Conservation (phyloP, 164 flowering plant genomes). For the Saururus chinensis region DNA sequence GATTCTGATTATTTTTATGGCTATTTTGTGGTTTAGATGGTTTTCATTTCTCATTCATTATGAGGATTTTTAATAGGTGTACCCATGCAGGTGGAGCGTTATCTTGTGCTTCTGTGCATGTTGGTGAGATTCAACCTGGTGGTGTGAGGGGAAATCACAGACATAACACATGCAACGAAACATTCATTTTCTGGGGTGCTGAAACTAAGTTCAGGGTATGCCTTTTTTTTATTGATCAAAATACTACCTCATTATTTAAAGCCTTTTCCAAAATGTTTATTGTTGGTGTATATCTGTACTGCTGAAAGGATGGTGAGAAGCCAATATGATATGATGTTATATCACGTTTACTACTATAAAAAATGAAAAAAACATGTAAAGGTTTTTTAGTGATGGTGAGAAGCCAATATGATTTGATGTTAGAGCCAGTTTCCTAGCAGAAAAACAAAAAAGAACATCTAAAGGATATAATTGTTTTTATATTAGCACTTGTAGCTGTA, state of each 20-base stretch:
- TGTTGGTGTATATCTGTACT: no score
- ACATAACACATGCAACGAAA: slow-evolving; percentile 80
- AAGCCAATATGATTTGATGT: no score
- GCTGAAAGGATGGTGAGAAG: no score
- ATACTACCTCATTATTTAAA: neutral
- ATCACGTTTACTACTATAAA: no score
- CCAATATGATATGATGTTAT: no score
- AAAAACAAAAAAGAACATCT: no score
- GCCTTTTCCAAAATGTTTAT: no score
- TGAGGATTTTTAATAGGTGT: neutral
- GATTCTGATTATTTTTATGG: no score
- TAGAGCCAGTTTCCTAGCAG: no score
- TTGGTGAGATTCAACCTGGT: slow-evolving; percentile 82
- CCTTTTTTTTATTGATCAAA: neutral
- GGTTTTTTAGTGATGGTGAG: no score
- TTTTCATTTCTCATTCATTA: neutral
- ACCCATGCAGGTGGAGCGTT: slow-evolving; percentile 58
- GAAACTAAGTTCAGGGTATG: slow-evolving; percentile 58
- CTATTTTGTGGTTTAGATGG: neutral
- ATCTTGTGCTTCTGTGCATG: slow-evolving; percentile 54
- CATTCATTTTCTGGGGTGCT: slow-evolving; percentile 91
- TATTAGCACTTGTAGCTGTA: neutral
- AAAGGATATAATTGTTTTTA: no score
- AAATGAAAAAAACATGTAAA: no score
- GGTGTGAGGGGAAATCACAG: slow-evolving; percentile 80